Base-by-base conservation (phyloP, 202 grass and related monocot species). In the Eragrostis tef region DNA sequence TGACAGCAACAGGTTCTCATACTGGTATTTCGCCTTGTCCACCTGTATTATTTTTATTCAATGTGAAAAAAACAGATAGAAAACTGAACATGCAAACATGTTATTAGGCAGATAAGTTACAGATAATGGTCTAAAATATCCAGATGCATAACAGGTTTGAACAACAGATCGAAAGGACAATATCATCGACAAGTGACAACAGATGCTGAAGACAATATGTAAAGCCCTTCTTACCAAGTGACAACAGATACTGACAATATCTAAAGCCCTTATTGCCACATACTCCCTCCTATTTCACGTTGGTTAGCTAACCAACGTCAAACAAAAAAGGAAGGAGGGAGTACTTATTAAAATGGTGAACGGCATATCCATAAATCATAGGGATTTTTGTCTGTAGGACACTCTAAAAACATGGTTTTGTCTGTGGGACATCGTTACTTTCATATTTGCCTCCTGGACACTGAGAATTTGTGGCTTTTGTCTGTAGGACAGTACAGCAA, bases 1-100 rank as follows among this genome's bases (percentile, higher is more conserved):
- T 67, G 92, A 94, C 64, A 98, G 79, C 19, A 87, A 92, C 86
- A 94, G 88, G 80, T 93, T 88, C 81, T 93, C 92, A 71, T 93
- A 98, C 36, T 98, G 88, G 20, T 34, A 7, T 43, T 81, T 94
- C 21, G 88, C 88, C 69, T 89, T 91, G 51, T 83, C 80, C 51
- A 93, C 92, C 95, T 98, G 82, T 76, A 84, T n/a, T 80, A 68
- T 74, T 21, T 67, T n/a, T 93, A 66, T 73, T 66, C 64, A 61
- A 4, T 31, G 53, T 70, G 56, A 86, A 70, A n/a, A n/a, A n/a
- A 90, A 85, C 45, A 64, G 12, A 78, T 36, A 73, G 67, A 78
- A 54, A 52, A 71, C 47, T 50, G 49, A 64, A 41, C 3, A 77
- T 58, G 64, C 27, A 63, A 77, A 51, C 25, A 1, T 54, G 5